Percentiles rank a stretch among this genome's conserved stretches.
Evolutionary conservation across 768 basidiomycete species (phyloP).

Genomic region (Termitomyces eurrhizus): DNA sequence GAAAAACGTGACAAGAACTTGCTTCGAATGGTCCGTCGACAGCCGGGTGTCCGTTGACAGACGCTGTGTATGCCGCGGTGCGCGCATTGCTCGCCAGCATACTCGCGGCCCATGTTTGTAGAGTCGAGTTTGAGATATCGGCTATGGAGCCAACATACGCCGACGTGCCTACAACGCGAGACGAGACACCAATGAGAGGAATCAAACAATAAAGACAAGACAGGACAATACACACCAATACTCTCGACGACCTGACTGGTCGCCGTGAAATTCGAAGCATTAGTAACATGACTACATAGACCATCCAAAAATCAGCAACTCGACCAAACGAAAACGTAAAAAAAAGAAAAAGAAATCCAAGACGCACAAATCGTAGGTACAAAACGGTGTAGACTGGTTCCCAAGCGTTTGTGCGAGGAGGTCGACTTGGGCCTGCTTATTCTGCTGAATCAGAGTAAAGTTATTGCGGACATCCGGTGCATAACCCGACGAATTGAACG

Average conservation of each 20-base stretch:
- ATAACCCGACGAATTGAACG: conserved; percentile 13
- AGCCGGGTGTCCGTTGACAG: conserved; percentile 30
- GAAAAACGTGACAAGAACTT: neutral
- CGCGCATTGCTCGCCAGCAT: conserved; percentile 49
- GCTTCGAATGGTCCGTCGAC: conserved; percentile 45
- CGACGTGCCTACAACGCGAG: conserved; percentile 24
- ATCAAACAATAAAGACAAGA: no score
- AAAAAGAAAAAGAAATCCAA: neutral
- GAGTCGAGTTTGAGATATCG: conserved; percentile 31
- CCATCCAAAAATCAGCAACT: neutral
- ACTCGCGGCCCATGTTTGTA: conserved; percentile 40
- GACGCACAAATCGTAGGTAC: conserved; percentile 48
- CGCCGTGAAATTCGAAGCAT: conserved; percentile 12
- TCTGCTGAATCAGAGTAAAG: conserved; percentile 12
- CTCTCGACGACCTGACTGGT: conserved; percentile 13
- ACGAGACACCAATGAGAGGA: neutral
- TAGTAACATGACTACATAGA: conserved; percentile 9
- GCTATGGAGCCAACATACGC: conserved; percentile 48
- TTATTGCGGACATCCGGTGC: conserved; percentile 7
- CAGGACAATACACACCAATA: conserved; percentile 11
- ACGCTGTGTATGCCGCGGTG: conserved; percentile 42
- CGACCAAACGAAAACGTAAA: neutral
- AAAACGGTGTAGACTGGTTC: conserved; percentile 38
- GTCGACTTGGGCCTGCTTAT: conserved; percentile 14
- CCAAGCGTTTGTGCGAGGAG: conserved; percentile 31